Evolutionary conservation across 148 eudicot species (phyloP), one percentile per base, ranked within the genome.

Genomic region (Nepenthes mirabilis): DNA sequence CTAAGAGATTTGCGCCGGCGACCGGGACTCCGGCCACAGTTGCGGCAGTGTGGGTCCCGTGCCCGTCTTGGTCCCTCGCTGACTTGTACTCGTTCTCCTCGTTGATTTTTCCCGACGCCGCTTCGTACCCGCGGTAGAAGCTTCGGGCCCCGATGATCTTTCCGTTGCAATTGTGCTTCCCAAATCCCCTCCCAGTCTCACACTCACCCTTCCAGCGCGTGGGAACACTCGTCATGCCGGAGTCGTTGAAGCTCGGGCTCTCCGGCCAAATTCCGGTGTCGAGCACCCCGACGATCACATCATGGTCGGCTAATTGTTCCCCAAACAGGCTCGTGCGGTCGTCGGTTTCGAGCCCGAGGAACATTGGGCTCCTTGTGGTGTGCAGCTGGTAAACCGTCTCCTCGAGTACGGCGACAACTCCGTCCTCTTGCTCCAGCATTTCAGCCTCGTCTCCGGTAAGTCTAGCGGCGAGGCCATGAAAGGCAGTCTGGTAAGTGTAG

Each of bases 211-310:
- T 79, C 97, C 97, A 91, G 11, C 71, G 83, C 5, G 73, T 47
- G 9, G 97, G 96, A 2, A 80, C 57, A 1, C 77, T 71, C 7
- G 75, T 64, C 51, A 85, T 52, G 2, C 86, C 82, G 9, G 82
- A 43, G 62, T 91, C 97, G 49, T 88, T 80, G 69, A 91, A 91
- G 64, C 97, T 91, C 60, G 61, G 83, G 69, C 96, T 88, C 72
- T 91, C 97, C 0, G 97, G 97, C 97, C 97, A 91, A 36, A 91
- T 82, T 0, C 97, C 97, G 12, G 97, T 91, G 63, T 91, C 97
- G 5, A 91, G 74, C 36, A 91, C 89, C 1, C 97, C 97, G 11
- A 87, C 94, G 0, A 91, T 58, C 9, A 91, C 97, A 47, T 85
- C 87, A 11, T 77, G 75, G 68, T 64, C 57, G 33, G 68, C 47